Percentiles rank a stretch among this genome's conserved stretches.
These are phyloP conservation scores for Termitomyces sp. DNA, from an alignment of 768 basidiomycete genomes.

Conservation along the genomic window DNA sequence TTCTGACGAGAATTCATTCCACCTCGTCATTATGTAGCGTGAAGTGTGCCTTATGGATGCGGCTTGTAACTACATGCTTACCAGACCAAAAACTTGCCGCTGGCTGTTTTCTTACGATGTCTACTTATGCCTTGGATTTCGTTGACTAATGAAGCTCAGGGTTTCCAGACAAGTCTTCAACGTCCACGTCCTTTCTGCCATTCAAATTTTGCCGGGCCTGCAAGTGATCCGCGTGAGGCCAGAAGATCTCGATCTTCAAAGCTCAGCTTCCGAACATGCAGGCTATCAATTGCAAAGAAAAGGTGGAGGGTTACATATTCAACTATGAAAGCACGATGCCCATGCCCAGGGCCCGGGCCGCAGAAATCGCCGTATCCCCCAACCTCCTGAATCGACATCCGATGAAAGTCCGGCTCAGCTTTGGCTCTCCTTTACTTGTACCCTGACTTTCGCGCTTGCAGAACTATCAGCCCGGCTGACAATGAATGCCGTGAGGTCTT, in stretches of 20 bases:
- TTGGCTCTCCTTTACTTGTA: background rate
- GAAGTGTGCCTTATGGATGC: background rate
- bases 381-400: background rate
- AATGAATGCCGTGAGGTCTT: background rate
- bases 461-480: background rate
- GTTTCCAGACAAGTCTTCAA: background rate
- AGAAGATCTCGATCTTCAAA: background rate
- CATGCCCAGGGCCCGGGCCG: background rate
- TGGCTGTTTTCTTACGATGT: background rate
- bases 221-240: background rate
- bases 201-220: background rate
- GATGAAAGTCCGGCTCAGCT: background rate
- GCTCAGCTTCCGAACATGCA: background rate
- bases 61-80: background rate
- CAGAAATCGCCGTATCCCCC: background rate
- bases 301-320: no score
- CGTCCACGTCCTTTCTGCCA: background rate
- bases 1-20: background rate
- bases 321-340: background rate
- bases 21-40: background rate
- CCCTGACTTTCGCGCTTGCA: background rate
- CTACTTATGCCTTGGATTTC: background rate
- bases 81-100: no score
- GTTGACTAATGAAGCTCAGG: background rate
- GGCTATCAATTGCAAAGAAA: background rate